phyloP scores from a whole-genome alignment of 1,284 basidiomycete genomes.

The Exobasidium cylindrosporum region DNA sequence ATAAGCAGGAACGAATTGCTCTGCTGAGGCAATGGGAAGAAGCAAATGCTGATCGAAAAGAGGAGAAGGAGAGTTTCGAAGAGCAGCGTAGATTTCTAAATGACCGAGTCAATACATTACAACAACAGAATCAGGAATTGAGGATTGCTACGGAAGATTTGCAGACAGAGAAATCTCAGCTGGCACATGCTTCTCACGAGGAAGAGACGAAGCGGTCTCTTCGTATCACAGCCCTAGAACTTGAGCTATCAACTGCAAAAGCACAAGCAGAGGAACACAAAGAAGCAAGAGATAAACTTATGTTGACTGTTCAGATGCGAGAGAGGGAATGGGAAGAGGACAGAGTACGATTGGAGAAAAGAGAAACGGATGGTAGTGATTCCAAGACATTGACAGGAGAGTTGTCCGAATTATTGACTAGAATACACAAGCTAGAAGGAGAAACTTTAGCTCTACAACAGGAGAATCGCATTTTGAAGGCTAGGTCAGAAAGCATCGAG shows the following conservation, averaged over 20 bases:
- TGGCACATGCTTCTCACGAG: conserved; percentile 4
- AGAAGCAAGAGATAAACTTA: not conserved
- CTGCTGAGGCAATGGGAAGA: conserved; percentile 45
- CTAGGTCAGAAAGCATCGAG: conserved; percentile 25
- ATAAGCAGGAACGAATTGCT: conserved; percentile 42
- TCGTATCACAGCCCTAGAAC: conserved; percentile 19
- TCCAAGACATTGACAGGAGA: conserved; percentile 6
- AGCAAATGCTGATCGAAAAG: conserved; percentile 24
- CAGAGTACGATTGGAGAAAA: conserved; percentile 18
- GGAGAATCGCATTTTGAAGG: conserved; percentile 29
- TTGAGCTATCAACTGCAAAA: conserved; percentile 20
- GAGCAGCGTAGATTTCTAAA: conserved; percentile 22
- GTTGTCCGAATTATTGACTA: not conserved
- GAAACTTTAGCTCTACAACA: conserved; percentile 31
- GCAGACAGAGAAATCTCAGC: conserved; percentile 7
- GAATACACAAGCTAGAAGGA: conserved; percentile 24
- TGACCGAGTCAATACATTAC: conserved; percentile 25
- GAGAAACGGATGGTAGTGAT: conserved; percentile 18
- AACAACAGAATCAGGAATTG: conserved; percentile 26
- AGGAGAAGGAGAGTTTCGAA: conserved; percentile 29
- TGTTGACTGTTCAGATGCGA: not conserved
- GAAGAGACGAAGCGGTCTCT: conserved; percentile 16
- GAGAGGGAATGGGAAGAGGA: conserved; percentile 13
- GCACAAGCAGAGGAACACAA: conserved; percentile 19
- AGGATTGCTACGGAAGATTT: conserved; percentile 21